Conservation (phyloP, 2,329 filamentous ascomycete genomes). For the Dothistroma pini region DNA sequence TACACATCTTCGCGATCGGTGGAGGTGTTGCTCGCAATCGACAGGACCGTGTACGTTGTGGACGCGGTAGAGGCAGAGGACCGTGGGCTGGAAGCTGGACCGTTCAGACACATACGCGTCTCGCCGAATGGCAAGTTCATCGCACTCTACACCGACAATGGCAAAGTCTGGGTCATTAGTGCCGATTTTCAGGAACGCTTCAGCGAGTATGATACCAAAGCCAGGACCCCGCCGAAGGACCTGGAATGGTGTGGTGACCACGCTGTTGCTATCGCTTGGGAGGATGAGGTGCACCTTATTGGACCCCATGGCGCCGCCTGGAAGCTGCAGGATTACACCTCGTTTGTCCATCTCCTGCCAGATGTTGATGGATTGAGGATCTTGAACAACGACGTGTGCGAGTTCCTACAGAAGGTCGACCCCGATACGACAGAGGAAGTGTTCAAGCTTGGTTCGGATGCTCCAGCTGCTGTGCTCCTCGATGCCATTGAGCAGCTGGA, state of each 20-base stretch:
- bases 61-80: slow-evolving; percentile 91
- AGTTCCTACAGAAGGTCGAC: slow-evolving; percentile 93
- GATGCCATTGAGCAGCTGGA: slow-evolving; percentile 91
- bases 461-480: slow-evolving; percentile 84
- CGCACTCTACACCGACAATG: slow-evolving; percentile 79
- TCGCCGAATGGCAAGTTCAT: slow-evolving; percentile 88
- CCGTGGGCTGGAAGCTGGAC: slow-evolving; percentile 82
- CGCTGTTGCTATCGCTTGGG: slow-evolving; percentile 90
- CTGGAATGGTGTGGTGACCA: slow-evolving; percentile 97
- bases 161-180: slow-evolving; percentile 86
- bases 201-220: slow-evolving; percentile 86
- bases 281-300: slow-evolving; percentile 93
- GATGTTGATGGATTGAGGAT: slow-evolving; percentile 87
- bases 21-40: slow-evolving; percentile 83
- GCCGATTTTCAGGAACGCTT: slow-evolving; percentile 91
- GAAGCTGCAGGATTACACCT: slow-evolving; percentile 72
- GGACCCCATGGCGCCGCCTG: slow-evolving; percentile 75
- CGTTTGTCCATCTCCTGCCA: slow-evolving; percentile 80
- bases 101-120: slow-evolving; percentile 84
- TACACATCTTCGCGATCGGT: slow-evolving; percentile 90
- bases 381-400: slow-evolving; percentile 89
- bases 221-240: slow-evolving; percentile 78
- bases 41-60: slow-evolving; percentile 77
- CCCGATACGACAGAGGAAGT: slow-evolving; percentile 65
- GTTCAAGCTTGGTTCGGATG: slow-evolving; percentile 83